phyloP scores from a whole-genome alignment of 805 yeast genomes.

The Yamadazyma laniorum region DNA sequence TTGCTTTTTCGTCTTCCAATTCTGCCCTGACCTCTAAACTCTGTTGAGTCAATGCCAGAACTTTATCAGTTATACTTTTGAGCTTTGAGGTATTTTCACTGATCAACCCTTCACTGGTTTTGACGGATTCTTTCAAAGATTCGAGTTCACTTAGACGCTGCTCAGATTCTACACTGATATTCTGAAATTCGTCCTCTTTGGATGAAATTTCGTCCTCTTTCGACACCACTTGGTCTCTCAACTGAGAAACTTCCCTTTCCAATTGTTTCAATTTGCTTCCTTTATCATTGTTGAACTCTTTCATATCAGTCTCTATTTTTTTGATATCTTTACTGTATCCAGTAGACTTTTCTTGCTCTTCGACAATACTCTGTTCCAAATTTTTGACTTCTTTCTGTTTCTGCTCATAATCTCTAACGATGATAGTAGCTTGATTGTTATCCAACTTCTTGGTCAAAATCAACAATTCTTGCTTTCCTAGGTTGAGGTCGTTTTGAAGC shows the following conservation, averaged over 20 bases:
- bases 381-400: conserved; percentile 45
- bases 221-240: conserved; percentile 32
- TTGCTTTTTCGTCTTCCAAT: conserved; percentile 55
- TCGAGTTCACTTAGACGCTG: conserved; percentile 60
- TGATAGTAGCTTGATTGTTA: conserved; percentile 53
- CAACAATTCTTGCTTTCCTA: conserved; percentile 58
- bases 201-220: conserved; percentile 44
- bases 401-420: conserved; percentile 49
- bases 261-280: conserved; percentile 74
- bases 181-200: conserved; percentile 56
- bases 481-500: conserved; percentile 56
- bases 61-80: conserved; percentile 19
- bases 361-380: conserved; percentile 38
- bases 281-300: conserved; percentile 76
- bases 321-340: conserved; percentile 44
- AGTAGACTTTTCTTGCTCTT: conserved; percentile 29
- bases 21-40: conserved; percentile 23
- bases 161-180: conserved; percentile 66
- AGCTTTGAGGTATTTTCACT: conserved; percentile 26
- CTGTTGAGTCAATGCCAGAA: conserved; percentile 22
- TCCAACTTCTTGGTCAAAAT: conserved; percentile 54
- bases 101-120: conserved; percentile 32
- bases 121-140: conserved; percentile 41
- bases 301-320: conserved; percentile 68
- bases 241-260: conserved; percentile 46